phyloP scores from a whole-genome alignment of 2,329 filamentous ascomycete species.

The Coniochaeta sp. region DNA sequence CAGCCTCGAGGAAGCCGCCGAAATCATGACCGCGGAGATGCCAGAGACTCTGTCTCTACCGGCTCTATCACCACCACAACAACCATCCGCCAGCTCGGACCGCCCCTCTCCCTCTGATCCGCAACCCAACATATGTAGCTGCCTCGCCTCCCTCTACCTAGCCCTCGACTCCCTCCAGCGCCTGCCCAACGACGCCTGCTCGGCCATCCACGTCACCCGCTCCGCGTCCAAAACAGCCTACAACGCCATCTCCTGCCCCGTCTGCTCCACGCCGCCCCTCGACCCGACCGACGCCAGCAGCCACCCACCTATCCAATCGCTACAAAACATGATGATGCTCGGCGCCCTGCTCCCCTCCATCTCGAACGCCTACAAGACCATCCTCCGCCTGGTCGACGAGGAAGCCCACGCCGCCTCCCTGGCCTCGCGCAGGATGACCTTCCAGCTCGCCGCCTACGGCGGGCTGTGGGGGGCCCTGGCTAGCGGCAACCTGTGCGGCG shows the following conservation, averaged over 20 bases:
- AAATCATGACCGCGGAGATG: neutral
- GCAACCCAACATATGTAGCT: constrained; percentile 29
- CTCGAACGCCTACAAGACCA: constrained; percentile 48
- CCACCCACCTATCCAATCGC: constrained; percentile 36
- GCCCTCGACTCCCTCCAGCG: constrained; percentile 42
- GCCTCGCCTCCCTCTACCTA: constrained; percentile 41
- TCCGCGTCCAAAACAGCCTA: constrained; percentile 41
- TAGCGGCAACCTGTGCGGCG: constrained; percentile 9
- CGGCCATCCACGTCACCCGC: constrained; percentile 40
- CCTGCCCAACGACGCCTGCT: constrained; percentile 34
- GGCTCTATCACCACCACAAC: neutral
- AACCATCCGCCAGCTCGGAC: constrained; percentile 6
- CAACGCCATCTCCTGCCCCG: constrained; percentile 41
- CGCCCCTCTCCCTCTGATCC: constrained; percentile 3
- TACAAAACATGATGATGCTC: constrained; percentile 54
- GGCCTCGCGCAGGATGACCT: constrained; percentile 32
- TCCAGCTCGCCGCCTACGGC: constrained; percentile 39
- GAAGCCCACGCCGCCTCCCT: constrained; percentile 37
- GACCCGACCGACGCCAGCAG: constrained; percentile 17
- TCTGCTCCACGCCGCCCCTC: constrained; percentile 35
- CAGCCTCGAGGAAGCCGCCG: constrained; percentile 2
- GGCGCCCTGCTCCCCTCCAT: constrained; percentile 50
- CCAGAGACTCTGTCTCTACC: neutral
- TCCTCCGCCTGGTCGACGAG: constrained; percentile 47
- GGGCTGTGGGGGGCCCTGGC: constrained; percentile 34